Evolutionary conservation across 2,329 filamentous ascomycete genomes (phyloP).

Genomic region (Calonectria pauciramosa): DNA sequence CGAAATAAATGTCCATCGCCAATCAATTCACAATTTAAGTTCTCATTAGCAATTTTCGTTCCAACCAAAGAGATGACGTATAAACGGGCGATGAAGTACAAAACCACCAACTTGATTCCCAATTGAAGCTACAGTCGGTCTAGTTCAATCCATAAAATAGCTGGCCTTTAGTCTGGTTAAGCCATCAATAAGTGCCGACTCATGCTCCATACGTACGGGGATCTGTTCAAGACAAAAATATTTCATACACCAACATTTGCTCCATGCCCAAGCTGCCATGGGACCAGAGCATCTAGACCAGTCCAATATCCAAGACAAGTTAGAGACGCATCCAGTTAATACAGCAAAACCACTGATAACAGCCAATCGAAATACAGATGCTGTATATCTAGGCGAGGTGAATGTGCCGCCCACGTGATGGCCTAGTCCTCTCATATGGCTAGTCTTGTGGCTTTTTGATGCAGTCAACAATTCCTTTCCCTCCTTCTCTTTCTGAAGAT

Average conservation of each 20-base stretch:
- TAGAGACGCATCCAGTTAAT: background rate
- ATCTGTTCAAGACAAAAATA: background rate
- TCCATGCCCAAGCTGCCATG: background rate
- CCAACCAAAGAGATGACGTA: background rate
- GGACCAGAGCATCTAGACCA: background rate
- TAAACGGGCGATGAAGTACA: background rate
- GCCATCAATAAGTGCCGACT: background rate
- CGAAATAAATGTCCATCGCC: too few species aligned
- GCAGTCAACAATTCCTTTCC: background rate
- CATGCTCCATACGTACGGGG: background rate
- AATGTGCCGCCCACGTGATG: background rate
- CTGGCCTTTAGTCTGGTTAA: background rate
- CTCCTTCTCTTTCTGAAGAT: background rate
- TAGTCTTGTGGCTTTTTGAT: background rate
- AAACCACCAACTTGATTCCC: background rate
- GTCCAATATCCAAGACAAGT: background rate
- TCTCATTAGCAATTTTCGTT: background rate
- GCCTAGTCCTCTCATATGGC: background rate
- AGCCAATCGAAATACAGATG: background rate
- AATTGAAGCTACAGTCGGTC: rapidly evolving
- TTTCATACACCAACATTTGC: background rate
- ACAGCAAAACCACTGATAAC: background rate
- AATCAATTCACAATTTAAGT: too few species aligned
- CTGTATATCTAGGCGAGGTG: background rate
- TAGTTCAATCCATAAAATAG: too few species aligned